Percentiles rank a stretch among this genome's conserved stretches.
Evolutionary conservation across 352 stramenopile genomes (phyloP).

Genomic region (Stephanocyclus meneghinianus): DNA sequence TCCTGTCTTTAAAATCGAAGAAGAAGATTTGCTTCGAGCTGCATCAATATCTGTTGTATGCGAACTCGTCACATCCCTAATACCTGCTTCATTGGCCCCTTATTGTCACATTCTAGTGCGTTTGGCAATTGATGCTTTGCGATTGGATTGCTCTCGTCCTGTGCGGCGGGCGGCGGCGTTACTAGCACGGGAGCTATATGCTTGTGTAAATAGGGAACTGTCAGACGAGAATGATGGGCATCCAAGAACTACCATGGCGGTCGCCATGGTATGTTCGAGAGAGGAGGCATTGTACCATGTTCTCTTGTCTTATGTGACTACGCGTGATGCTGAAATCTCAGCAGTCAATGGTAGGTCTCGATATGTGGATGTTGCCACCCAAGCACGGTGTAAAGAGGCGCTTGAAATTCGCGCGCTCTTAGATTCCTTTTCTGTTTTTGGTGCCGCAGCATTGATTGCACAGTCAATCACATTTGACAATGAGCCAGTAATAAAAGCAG

Average conservation of each 20-base stretch:
- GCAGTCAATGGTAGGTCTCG: conserved; percentile 18
- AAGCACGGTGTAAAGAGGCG: conserved; percentile 70
- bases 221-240: conserved; percentile 18
- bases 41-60: conserved; percentile 61
- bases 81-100: conserved; percentile 39
- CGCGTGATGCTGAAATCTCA: conserved; percentile 18
- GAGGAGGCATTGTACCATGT: conserved; percentile 59
- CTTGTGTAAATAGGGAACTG: conserved; percentile 43
- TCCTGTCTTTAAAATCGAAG: conserved; percentile 74
- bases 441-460: conserved; percentile 41
- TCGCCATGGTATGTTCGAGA: conserved; percentile 48
- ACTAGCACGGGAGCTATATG: conserved; percentile 69
- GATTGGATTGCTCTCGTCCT: conserved; percentile 60
- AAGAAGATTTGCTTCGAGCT: conserved; percentile 68
- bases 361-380: conserved; percentile 61
- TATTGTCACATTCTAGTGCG: conserved; percentile 60
- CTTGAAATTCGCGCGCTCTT: conserved; percentile 49
- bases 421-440: conserved; percentile 36
- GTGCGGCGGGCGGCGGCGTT: conserved; percentile 60
- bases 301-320: conserved; percentile 43
- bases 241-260: conserved; percentile 35
- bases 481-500: conserved; percentile 29
- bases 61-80: conserved; percentile 60
- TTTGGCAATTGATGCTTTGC: conserved; percentile 51
- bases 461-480: conserved; percentile 29